Evolutionary conservation across 2,329 filamentous ascomycete species (phyloP).

Genomic region (Talaromyces sp.): DNA sequence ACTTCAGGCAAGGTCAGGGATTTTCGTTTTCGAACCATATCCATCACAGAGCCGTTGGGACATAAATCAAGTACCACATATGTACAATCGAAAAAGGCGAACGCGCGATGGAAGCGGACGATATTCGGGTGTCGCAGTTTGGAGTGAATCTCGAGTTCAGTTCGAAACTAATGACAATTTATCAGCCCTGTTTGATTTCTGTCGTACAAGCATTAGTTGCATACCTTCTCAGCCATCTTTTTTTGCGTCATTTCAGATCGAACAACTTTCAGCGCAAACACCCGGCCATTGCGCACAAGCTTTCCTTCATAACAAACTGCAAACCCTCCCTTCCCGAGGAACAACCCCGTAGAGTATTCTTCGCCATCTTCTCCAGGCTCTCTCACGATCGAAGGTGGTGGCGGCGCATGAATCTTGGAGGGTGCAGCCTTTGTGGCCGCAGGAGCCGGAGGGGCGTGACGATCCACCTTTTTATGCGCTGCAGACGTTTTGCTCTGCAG

Average conservation of each 20-base stretch:
- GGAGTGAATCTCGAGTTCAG: conserved; percentile 94
- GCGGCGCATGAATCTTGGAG: conserved; percentile 45
- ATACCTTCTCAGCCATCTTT: conserved; percentile 52
- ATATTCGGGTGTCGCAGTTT: conserved; percentile 97
- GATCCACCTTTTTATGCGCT: conserved; percentile 39
- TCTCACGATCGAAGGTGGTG: conserved; percentile 43
- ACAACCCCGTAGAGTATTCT: conserved; percentile 45
- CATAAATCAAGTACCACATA: conserved; percentile 94
- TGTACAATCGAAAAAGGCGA: conserved; percentile 82
- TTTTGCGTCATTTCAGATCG: conserved; percentile 50
- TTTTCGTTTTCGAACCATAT: conserved; percentile 91
- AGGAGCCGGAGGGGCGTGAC: conserved; percentile 30
- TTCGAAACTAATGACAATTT: conserved; percentile 56
- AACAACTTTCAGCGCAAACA: conserved; percentile 52
- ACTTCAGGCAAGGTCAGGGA: conserved; percentile 92
- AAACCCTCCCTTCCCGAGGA: conserved; percentile 51
- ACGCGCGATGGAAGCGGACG: conserved; percentile 91
- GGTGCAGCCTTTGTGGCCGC: conserved; percentile 33
- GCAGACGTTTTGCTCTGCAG: conserved; percentile 41
- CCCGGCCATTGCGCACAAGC: conserved; percentile 41
- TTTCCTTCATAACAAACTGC: conserved; percentile 51
- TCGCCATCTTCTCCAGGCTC: conserved; percentile 47
- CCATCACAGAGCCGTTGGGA: conserved; percentile 92
- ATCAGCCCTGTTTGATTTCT: not conserved
- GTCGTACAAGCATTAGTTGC: not conserved